Conservation (phyloP, 257 asterid species). For the Anisodus tanguticus region DNA sequence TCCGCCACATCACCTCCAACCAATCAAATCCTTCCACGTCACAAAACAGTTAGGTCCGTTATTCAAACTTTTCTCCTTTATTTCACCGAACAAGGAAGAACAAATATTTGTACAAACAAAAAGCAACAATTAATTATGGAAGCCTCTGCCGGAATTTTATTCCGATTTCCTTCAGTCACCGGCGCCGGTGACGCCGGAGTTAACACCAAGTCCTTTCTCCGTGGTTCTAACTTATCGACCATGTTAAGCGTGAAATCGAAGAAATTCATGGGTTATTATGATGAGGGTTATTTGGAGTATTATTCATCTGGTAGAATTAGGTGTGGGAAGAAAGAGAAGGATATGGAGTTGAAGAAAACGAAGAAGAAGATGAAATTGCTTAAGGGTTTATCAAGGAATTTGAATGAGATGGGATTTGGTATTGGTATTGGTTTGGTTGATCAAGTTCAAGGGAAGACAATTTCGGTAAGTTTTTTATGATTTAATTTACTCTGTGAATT, state of each 20-base stretch:
- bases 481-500: too few relatives aligned
- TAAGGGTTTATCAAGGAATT: slow-evolving; percentile 59
- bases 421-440: slow-evolving; percentile 43
- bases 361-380: slow-evolving; percentile 70
- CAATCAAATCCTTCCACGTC: slow-evolving; percentile 48
- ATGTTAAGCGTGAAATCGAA: background rate
- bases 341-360: slow-evolving; percentile 48
- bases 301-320: slow-evolving; percentile 39
- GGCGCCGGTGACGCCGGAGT: too few relatives aligned
- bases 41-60: background rate
- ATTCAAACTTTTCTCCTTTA: background rate
- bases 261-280: slow-evolving; percentile 37
- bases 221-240: background rate
- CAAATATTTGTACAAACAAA: too few relatives aligned
- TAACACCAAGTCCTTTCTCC: background rate
- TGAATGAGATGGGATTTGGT: slow-evolving; percentile 58
- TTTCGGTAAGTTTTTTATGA: slow-evolving; percentile 54
- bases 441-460: slow-evolving; percentile 53
- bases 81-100: background rate
- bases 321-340: slow-evolving; percentile 36
- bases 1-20: background rate
- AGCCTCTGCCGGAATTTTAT: background rate
- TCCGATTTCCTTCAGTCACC: background rate
- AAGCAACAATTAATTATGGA: background rate
- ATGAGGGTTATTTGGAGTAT: slow-evolving; percentile 60